Evolutionary conservation across 768 basidiomycete species (phyloP), one percentile per base, ranked within the genome.

Genomic region (Leucocoprinus birnbaumii): DNA sequence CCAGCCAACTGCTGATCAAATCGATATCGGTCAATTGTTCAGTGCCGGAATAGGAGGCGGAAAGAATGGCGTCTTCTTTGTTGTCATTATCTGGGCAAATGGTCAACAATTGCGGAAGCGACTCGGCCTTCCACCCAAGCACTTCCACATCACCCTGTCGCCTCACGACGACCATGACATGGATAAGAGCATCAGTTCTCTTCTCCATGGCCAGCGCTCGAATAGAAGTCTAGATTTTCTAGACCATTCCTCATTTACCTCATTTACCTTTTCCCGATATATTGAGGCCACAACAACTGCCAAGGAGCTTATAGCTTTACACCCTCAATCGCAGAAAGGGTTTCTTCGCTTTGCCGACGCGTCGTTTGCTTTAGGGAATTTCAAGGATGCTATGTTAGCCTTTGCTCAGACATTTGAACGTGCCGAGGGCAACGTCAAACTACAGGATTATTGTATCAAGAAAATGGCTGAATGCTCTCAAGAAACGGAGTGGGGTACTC

Each of bases 71-170:
- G 68, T 75, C n/a, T 72, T 65, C 58, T 84, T 78, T 61, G 71
- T 79, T 16, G 75, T 80, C 8, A 66, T 83, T n/a, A 67, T 83
- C 2, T 83, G 82, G 80, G 78, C 79, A 24, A 73, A 74, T 10
- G 82, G 79, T 5, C 80, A 84, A 57, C 68, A 71, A 19, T 63
- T 79, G 27, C 75, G 82, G 2, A 82, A 77, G 61, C 68, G 70
- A 35, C 66, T 78, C 10, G 78, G 79, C 2, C 70, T 84, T 6
- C 69, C 75, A 18, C 74, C 77, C 3, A 80, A 78, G 63, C 69
- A 81, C n/a, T 84, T 84, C 59, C 78, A 83, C 62, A 76, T 83
- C 61, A 77, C 76, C 6, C 68, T 84, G 10, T 75, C 79, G 11
- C 49, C 57, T 8, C 59, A 61, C 9, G 75, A 80, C 59, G 65